Percentiles rank a stretch among this genome's conserved stretches.
Conservation (phyloP, 2,329 filamentous ascomycete genomes). For the Scleromitrula shiraiana region DNA sequence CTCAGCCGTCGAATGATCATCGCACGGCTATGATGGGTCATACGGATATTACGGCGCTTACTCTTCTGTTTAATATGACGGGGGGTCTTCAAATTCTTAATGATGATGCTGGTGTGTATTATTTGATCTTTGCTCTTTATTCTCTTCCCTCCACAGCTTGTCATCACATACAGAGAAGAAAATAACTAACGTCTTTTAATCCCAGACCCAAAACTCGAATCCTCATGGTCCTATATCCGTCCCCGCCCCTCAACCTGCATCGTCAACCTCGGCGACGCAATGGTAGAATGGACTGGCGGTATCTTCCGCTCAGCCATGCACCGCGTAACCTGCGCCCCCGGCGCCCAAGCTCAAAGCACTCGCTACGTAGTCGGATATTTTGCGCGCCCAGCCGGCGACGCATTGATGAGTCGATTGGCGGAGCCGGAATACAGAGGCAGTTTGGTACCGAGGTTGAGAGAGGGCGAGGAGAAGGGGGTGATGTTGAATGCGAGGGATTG, state of each 20-base stretch:
- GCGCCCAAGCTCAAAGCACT: slow-evolving; percentile 6
- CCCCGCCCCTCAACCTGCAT: slow-evolving; percentile 28
- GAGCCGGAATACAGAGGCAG: too few relatives aligned
- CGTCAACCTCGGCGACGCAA: slow-evolving; percentile 31
- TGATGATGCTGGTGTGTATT: slow-evolving; percentile 23
- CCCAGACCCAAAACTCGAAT: slow-evolving; percentile 22
- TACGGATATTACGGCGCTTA: slow-evolving; percentile 3
- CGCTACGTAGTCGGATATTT: slow-evolving; percentile 47
- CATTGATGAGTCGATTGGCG: slow-evolving; percentile 17
- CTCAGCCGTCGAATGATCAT: background rate
- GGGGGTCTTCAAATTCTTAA: slow-evolving; percentile 30
- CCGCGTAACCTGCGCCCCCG: slow-evolving; percentile 24
- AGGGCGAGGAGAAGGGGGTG: too few relatives aligned
- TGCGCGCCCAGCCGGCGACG: slow-evolving; percentile 37
- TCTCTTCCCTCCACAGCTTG: too few relatives aligned
- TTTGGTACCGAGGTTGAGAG: too few relatives aligned
- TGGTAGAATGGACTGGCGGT: slow-evolving; percentile 25
- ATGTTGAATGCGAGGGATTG: too few relatives aligned
- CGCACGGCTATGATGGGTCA: slow-evolving; percentile 4
- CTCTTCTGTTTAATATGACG: slow-evolving; percentile 19
- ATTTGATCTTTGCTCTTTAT: too few relatives aligned
- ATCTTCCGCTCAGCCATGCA: slow-evolving; percentile 24
- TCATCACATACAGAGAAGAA: too few relatives aligned
- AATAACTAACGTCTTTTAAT: background rate
- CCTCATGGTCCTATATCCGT: slow-evolving; percentile 29